Percentiles rank a stretch among this genome's conserved stretches.
These are phyloP conservation scores for Talaromyces funiculosus DNA, from an alignment of 2,329 filamentous ascomycete species.

Conservation along the genomic window DNA sequence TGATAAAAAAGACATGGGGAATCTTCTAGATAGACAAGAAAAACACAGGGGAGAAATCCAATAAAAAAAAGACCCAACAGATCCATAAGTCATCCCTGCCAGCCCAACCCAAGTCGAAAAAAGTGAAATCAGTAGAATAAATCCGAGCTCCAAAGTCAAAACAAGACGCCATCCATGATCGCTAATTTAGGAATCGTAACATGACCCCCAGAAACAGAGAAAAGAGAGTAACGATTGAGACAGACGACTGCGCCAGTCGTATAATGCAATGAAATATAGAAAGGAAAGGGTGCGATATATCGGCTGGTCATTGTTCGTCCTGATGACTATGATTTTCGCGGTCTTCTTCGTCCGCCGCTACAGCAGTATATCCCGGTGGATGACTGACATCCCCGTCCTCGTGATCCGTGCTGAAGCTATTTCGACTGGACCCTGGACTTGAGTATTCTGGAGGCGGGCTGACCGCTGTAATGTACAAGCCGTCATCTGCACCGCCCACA, in stretches of 20 bases:
- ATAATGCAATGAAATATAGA: not conserved
- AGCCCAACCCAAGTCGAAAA: slow-evolving; percentile 16
- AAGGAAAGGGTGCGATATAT: not conserved
- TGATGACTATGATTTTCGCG: slow-evolving; percentile 10
- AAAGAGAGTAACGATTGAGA: not conserved
- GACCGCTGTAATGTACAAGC: slow-evolving; percentile 18
- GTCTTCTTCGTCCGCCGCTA: slow-evolving; percentile 41
- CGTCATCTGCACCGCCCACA: slow-evolving; percentile 20
- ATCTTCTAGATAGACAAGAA: slow-evolving; percentile 3
- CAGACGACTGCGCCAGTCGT: not conserved
- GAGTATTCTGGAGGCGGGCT: slow-evolving; percentile 47
- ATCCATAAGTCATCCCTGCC: slow-evolving; percentile 7
- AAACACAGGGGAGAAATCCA: not conserved
- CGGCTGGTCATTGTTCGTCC: slow-evolving; percentile 6
- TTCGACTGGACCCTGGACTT: slow-evolving; percentile 49
- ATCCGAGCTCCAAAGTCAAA: slow-evolving; percentile 15
- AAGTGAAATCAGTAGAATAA: slow-evolving; percentile 6
- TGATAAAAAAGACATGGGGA: slow-evolving; percentile 5
- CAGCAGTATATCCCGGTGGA: slow-evolving; percentile 80
- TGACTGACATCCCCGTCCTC: slow-evolving; percentile 44
- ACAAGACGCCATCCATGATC: slow-evolving; percentile 25
- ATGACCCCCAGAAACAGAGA: not conserved
- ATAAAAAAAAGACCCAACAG: not conserved
- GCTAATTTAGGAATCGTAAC: slow-evolving; percentile 22
- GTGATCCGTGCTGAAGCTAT: slow-evolving; percentile 42